Percentiles rank a stretch among this genome's conserved stretches.
Conservation (phyloP, 257 asterid genomes). For the Penstemon barbatus region DNA sequence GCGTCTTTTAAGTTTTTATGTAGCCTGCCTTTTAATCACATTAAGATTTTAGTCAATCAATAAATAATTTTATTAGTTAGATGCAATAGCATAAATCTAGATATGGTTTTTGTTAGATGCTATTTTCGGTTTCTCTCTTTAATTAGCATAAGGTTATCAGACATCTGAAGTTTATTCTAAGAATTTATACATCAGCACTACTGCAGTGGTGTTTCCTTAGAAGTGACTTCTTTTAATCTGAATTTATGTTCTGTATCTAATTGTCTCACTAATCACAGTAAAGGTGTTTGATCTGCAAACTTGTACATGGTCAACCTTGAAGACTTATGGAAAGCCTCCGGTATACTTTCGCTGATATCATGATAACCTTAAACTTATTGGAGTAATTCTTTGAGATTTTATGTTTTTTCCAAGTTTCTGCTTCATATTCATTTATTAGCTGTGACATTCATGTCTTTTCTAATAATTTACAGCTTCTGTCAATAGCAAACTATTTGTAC, state of each 20-base stretch:
- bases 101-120: conserved; percentile 1
- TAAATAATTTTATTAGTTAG: conserved; percentile 10
- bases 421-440: conserved; percentile 6
- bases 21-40: background rate
- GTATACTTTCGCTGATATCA: conserved; percentile 42
- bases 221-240: conserved; percentile 15
- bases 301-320: conserved; percentile 79
- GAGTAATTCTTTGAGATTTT: conserved; percentile 19
- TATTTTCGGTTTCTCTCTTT: background rate
- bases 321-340: conserved; percentile 96
- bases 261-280: conserved; percentile 51
- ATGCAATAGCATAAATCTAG: conserved; percentile 12
- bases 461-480: conserved; percentile 15
- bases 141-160: conserved; percentile 9
- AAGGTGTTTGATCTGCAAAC: conserved; percentile 88
- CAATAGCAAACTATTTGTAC: conserved; percentile 4
- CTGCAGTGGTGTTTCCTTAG: background rate
- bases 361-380: conserved; percentile 13
- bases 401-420: conserved; percentile 5
- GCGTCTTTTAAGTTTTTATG: conserved; percentile 2
- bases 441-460: conserved; percentile 28
- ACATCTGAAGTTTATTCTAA: background rate
- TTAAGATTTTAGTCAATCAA: background rate
- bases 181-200: conserved; percentile 2
- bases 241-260: conserved; percentile 32